These are phyloP conservation scores for Russula virescens DNA, from an alignment of 768 basidiomycete species.

Conservation along the genomic window DNA sequence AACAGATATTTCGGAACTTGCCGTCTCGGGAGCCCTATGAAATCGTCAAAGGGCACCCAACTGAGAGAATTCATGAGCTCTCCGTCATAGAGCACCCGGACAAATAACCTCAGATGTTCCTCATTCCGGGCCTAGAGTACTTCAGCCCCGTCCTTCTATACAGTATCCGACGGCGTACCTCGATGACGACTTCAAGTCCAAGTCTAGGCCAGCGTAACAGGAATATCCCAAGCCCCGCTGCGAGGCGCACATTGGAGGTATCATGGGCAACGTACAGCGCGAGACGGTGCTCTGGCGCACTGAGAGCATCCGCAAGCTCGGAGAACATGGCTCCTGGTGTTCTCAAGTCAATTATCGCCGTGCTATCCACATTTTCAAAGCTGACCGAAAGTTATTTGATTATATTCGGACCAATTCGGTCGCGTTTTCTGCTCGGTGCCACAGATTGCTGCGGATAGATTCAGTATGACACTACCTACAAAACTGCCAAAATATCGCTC, in stretches of 20 bases:
- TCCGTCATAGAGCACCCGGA: conserved; percentile 42
- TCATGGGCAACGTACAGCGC: conserved; percentile 43
- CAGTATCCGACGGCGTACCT: conserved; percentile 29
- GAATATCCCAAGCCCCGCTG: conserved; percentile 33
- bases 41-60: conserved; percentile 34
- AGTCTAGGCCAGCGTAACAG: conserved; percentile 41
- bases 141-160: neutral
- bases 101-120: conserved; percentile 28
- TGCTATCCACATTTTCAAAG: neutral
- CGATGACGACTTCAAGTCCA: conserved; percentile 41
- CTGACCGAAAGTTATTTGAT: conserved; percentile 39
- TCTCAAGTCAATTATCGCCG: neutral
- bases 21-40: conserved; percentile 31
- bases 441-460: conserved; percentile 37
- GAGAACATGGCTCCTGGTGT: conserved; percentile 40
- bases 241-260: conserved; percentile 36
- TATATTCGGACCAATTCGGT: conserved; percentile 37
- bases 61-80: conserved; percentile 32
- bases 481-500: conserved; percentile 5
- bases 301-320: conserved; percentile 36
- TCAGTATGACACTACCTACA: neutral
- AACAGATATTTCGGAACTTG: conserved; percentile 35
- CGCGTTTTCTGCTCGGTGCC: conserved; percentile 41
- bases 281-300: conserved; percentile 33
- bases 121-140: conserved; percentile 31